Evolutionary conservation across 805 yeast genomes (phyloP).

Genomic region (Candida glaebosa): DNA sequence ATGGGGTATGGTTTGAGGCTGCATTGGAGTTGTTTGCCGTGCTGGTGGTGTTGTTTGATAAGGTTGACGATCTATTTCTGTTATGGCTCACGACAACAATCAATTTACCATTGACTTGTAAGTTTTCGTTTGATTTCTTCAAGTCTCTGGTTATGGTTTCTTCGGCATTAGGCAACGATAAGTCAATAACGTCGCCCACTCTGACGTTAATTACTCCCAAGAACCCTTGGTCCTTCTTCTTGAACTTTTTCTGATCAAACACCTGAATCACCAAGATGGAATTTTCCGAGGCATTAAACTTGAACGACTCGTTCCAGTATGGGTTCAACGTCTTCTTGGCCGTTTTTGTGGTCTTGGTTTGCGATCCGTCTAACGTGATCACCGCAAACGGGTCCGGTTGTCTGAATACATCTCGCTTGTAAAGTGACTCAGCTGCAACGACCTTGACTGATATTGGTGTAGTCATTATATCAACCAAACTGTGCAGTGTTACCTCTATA

Average conservation of each 20-base stretch:
- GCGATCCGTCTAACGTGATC: constrained; percentile 94
- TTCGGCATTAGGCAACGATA: constrained; percentile 47
- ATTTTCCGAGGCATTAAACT: constrained; percentile 72
- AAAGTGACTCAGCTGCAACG: constrained; percentile 93
- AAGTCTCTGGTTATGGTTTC: constrained; percentile 92
- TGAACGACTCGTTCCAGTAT: constrained; percentile 93
- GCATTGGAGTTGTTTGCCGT: constrained; percentile 19
- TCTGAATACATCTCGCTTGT: constrained; percentile 91
- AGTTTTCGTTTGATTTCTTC: constrained; percentile 85
- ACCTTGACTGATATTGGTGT: constrained; percentile 59
- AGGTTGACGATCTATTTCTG: constrained; percentile 9
- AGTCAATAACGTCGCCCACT: constrained; percentile 83
- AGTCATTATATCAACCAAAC: constrained; percentile 3
- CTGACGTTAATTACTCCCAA: constrained; percentile 92
- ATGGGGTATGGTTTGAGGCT: constrained; percentile 13
- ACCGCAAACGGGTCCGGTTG: constrained; percentile 99
- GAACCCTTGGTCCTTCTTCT: constrained; percentile 97
- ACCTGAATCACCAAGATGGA: constrained; percentile 89
- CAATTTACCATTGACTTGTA: constrained; percentile 90
- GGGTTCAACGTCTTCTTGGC: constrained; percentile 94
- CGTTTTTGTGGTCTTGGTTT: constrained; percentile 91
- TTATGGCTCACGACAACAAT: constrained; percentile 66
- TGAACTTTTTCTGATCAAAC: constrained; percentile 95
- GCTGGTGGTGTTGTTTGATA: constrained; percentile 13
- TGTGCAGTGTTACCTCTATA: background rate